A percentile compares a stretch with the other conserved stretches of the same genome.
Evolutionary conservation across 306 rosid genomes (phyloP).

Genomic region (Mucuna pruriens): DNA sequence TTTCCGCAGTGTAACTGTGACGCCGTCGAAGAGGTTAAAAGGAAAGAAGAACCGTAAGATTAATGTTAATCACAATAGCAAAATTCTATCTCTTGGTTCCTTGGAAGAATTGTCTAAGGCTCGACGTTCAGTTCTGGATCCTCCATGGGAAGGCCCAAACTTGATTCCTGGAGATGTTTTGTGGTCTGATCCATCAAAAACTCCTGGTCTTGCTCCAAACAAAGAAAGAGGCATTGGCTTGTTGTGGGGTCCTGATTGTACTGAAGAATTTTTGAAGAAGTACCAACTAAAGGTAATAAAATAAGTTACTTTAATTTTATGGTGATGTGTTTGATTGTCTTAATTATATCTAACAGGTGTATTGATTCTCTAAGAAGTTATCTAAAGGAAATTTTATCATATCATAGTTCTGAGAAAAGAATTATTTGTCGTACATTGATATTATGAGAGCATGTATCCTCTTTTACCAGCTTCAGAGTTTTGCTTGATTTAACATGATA

Average conservation of each 20-base stretch:
- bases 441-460: background rate
- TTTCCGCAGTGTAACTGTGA: conserved; percentile 67
- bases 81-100: conserved; percentile 63
- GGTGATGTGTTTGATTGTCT: conserved; percentile 5
- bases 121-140: conserved; percentile 89
- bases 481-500: conserved; percentile 31
- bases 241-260: conserved; percentile 91
- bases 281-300: conserved; percentile 65
- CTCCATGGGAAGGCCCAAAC: conserved; percentile 92
- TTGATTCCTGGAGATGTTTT: conserved; percentile 93
- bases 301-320: background rate
- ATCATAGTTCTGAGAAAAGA: conserved; percentile 5
- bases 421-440: conserved; percentile 15
- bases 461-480: conserved; percentile 13
- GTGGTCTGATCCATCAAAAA: conserved; percentile 93
- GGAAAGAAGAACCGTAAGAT: conserved; percentile 82
- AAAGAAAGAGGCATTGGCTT: conserved; percentile 89
- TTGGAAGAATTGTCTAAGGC: conserved; percentile 77
- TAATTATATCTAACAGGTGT: background rate
- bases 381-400: background rate
- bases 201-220: conserved; percentile 78
- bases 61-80: conserved; percentile 50
- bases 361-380: conserved; percentile 7
- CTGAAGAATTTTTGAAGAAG: conserved; percentile 83
- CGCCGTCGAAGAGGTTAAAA: conserved; percentile 70